A percentile compares a stretch with the other conserved stretches of the same genome.
Conservation (phyloP, 2,329 filamentous ascomycete genomes). For the Thielaviopsis euricoi region DNA sequence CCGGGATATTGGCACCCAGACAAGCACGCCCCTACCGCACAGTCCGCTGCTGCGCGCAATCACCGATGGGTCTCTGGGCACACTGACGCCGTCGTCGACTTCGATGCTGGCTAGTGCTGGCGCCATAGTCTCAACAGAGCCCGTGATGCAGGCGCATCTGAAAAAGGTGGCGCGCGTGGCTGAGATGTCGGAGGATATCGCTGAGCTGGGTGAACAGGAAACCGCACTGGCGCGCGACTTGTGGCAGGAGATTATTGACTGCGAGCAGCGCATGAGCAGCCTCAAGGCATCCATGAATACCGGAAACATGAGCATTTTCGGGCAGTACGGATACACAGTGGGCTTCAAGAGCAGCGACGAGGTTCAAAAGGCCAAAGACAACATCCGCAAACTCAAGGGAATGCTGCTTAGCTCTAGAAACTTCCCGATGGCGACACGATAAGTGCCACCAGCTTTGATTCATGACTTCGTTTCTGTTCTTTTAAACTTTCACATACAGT, state of each 20-base stretch:
- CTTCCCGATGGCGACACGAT: conserved; percentile 34
- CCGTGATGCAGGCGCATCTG: conserved; percentile 23
- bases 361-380: conserved; percentile 54
- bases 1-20: conserved; percentile 66
- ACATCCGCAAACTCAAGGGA: conserved; percentile 66
- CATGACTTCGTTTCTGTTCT: background rate
- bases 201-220: conserved; percentile 24
- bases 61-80: background rate
- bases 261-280: conserved; percentile 4
- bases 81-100: background rate
- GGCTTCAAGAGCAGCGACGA: conserved; percentile 37
- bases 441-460: background rate
- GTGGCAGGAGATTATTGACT: conserved; percentile 11
- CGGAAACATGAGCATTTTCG: conserved; percentile 1
- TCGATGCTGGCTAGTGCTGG: conserved; percentile 3
- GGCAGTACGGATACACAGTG: conserved; percentile 5
- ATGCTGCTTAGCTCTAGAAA: conserved; percentile 58
- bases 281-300: background rate
- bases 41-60: background rate
- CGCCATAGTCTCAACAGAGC: conserved; percentile 12
- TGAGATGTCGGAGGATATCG: conserved; percentile 26
- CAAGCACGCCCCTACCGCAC: conserved; percentile 25
- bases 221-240: conserved; percentile 6
- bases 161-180: conserved; percentile 21
- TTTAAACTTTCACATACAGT: background rate